Evolutionary conservation across 2,329 filamentous ascomycete genomes (phyloP), one percentile per base, ranked within the genome.

Genomic region (Teratosphaeriaceae sp.): DNA sequence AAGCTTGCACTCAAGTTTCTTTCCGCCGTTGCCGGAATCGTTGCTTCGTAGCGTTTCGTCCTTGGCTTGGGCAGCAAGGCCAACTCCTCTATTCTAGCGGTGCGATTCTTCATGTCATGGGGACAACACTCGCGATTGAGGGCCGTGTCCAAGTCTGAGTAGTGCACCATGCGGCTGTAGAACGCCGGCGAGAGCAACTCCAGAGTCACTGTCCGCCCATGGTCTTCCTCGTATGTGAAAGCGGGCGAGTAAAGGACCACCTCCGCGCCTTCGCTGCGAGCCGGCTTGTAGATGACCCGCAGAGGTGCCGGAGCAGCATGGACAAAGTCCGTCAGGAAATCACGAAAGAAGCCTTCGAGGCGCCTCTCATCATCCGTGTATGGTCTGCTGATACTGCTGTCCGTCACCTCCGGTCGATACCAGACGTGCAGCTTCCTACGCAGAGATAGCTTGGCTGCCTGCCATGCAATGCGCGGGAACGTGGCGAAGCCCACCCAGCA

Each of bases 401-500:
- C 68, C 5, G 75, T 64, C 1, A 82, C 79, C 56, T 85, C 80
- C 0, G 80, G 82, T 15, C 77, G 68, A 51, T 74, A 79, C 74
- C 80, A 84, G 31, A 85, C 76, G 45, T 79, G 74, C 21, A 86
- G 68, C 26, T 70, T 72, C 24, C 69, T 68, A 20, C 61, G 59
- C 58, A 80, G 78, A 58, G 77, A 80, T 4, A 86, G 66, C 12
- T 61, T 65, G 2, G 58, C 67, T 1, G 80, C 82, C 61, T 87
- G 73, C 42, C 71, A 74, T 16, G 80, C 58, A 36, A 85, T 85
- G 20, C 82, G 71, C 1, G 81, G 80, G 49, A 82, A 78, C 0
- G 81, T 85, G 19, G 75, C 65, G 21, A 85, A 70, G 2, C 79
- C 80, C 8, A 84, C 75, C 80, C 80, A 84, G 69, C 75, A 80